Percentiles rank a stretch among this genome's conserved stretches.
Conservation (phyloP, 345 rosid species). For the Psidium friedrichsthalianum region DNA sequence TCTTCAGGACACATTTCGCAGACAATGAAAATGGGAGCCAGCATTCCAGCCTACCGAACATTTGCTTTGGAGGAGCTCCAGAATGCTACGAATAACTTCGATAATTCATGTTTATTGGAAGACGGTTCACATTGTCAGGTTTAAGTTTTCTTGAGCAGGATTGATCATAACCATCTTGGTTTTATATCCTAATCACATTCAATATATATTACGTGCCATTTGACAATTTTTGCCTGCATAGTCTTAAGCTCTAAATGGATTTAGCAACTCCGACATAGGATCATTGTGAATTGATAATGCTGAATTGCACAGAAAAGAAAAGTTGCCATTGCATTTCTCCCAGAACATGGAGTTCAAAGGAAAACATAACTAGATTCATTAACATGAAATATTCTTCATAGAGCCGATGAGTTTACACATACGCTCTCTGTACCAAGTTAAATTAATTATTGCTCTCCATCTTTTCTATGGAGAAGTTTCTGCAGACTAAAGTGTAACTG, state of each 20-base stretch:
- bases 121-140: constrained; percentile 29
- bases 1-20: constrained; percentile 43
- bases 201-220: background rate
- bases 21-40: constrained; percentile 63
- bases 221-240: background rate
- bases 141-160: background rate
- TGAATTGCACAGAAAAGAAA: background rate
- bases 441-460: background rate
- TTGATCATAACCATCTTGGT: background rate
- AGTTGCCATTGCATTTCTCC: background rate
- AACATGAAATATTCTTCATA: background rate
- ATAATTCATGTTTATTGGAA: constrained; percentile 15
- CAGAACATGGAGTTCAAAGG: background rate
- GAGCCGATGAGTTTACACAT: background rate
- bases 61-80: constrained; percentile 54
- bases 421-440: background rate
- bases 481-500: background rate
- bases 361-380: background rate
- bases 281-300: background rate
- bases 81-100: constrained; percentile 41
- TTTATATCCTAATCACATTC: background rate
- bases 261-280: background rate
- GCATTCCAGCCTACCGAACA: constrained; percentile 35
- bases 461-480: background rate
- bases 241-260: background rate